Base-by-base conservation (phyloP, 1,284 basidiomycete species). In the Peniophora sp. region DNA sequence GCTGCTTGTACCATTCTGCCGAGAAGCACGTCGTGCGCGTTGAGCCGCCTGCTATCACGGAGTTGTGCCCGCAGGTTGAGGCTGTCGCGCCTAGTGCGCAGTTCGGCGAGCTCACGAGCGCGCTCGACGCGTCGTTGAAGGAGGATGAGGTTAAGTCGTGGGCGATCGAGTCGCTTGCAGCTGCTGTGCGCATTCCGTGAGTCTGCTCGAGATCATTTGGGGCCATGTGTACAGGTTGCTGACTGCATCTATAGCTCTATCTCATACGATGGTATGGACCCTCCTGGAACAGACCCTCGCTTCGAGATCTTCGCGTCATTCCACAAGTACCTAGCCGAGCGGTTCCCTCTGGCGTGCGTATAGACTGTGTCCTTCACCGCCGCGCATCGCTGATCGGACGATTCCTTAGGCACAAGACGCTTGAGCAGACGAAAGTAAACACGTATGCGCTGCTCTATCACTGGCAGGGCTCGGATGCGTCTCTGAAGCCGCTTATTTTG, bases 401-500 rank as follows among this genome's bases (percentile, higher is more conserved):
- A 49, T 51, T 37, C 5, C 12, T 42, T 22, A 50, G 41, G 8
- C 68, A 74, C 57, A 24, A 64, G 48, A 60, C 58, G 20, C 59
- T 73, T n/a, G 62, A 62, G 10, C 59, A 68, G 44, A 67, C 65
- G 22, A 66, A 67, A 47, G 70, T 79, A 47, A 71, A 75, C 57
- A 68, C 68, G 2, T 72, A 74, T 54, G 77, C 72, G 2, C 65
- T 79, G 18, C 58, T 79, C 0, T 78, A 68, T 58, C 71, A 74
- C 22, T 74, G 73, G 68, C 52, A 64, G 24, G 78, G 78, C 14
- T 65, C 66, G 3, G 68, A 79, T 54, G 24, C 61, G 0, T 60
- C 64, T 10, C 67, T 79, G 50, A 75, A 78, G 54, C 77, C 77
- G 0, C 52, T 76, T 11, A 58, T 79, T 22, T 60, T 79, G 22